These are phyloP conservation scores for Vitis labrusca DNA, from an alignment of 164 flowering plant genomes.

Conservation along the genomic window DNA sequence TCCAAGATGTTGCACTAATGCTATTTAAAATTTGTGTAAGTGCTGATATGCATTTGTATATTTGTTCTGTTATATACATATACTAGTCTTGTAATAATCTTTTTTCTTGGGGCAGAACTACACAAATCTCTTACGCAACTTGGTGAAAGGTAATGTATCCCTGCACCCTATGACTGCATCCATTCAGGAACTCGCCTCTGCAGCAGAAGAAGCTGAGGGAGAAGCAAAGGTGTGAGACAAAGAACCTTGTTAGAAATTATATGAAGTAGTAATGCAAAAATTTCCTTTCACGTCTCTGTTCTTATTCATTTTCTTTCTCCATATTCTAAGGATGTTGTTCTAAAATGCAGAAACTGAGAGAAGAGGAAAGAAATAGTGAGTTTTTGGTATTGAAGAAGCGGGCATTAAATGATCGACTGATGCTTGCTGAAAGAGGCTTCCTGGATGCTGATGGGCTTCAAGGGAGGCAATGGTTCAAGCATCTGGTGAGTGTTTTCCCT, in stretches of 20 bases:
- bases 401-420: slow-evolving; percentile 74
- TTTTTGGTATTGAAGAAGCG: slow-evolving; percentile 43
- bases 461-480: slow-evolving; percentile 87
- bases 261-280: not conserved
- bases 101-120: slow-evolving; percentile 40
- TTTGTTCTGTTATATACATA: not conserved
- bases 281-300: not conserved
- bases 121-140: slow-evolving; percentile 34
- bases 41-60: not conserved
- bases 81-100: not conserved
- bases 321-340: not conserved
- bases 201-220: slow-evolving; percentile 45
- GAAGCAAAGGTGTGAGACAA: slow-evolving; percentile 63
- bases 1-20: not conserved
- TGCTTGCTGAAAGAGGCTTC: slow-evolving; percentile 94
- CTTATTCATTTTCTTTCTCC: not conserved
- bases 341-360: slow-evolving; percentile 50
- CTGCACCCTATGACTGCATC: slow-evolving; percentile 50
- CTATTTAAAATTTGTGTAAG: not conserved
- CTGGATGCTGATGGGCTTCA: slow-evolving; percentile 73
- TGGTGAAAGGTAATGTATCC: slow-evolving; percentile 44
- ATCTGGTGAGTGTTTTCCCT: slow-evolving; percentile 57
- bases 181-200: slow-evolving; percentile 49
- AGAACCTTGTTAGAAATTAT: not conserved
- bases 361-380: slow-evolving; percentile 26